Evolutionary conservation across 2,329 filamentous ascomycete genomes (phyloP).

Genomic region (Penicillium sp.): DNA sequence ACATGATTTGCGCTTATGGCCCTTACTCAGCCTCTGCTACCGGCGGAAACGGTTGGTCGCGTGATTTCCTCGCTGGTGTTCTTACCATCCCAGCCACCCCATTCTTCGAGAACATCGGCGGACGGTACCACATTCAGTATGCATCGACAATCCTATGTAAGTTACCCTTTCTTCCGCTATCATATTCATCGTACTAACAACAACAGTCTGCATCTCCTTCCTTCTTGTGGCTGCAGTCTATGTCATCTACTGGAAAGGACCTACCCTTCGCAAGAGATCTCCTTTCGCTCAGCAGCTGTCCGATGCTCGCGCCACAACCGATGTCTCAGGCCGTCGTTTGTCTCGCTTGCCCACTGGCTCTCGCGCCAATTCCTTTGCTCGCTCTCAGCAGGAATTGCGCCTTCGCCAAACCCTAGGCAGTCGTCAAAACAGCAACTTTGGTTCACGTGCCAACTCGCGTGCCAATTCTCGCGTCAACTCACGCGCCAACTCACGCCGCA

Average conservation of each 20-base stretch:
- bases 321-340: slow-evolving; percentile 26
- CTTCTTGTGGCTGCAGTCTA: slow-evolving; percentile 62
- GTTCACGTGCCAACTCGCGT: slow-evolving; percentile 30
- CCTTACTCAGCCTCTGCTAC: slow-evolving; percentile 64
- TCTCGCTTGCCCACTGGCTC: slow-evolving; percentile 34
- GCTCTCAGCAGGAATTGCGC: slow-evolving; percentile 36
- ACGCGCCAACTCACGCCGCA: neutral
- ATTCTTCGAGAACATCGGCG: slow-evolving; percentile 50
- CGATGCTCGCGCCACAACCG: slow-evolving; percentile 34
- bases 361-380: slow-evolving; percentile 36
- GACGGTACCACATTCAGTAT: slow-evolving; percentile 54
- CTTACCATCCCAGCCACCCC: slow-evolving; percentile 59
- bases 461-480: slow-evolving; percentile 26
- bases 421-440: slow-evolving; percentile 30
- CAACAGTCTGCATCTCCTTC: slow-evolving; percentile 52
- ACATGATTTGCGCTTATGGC: slow-evolving; percentile 65
- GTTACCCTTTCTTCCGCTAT: slow-evolving; percentile 12
- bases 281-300: slow-evolving; percentile 63
- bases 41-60: slow-evolving; percentile 63
- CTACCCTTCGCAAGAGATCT: slow-evolving; percentile 56
- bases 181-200: neutral
- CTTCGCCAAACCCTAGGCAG: slow-evolving; percentile 34
- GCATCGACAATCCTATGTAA: slow-evolving; percentile 60
- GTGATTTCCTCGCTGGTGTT: slow-evolving; percentile 62
- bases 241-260: slow-evolving; percentile 63